Evolutionary conservation across 2,329 filamentous ascomycete species (phyloP).

Genomic region (Ciborinia camelliae): DNA sequence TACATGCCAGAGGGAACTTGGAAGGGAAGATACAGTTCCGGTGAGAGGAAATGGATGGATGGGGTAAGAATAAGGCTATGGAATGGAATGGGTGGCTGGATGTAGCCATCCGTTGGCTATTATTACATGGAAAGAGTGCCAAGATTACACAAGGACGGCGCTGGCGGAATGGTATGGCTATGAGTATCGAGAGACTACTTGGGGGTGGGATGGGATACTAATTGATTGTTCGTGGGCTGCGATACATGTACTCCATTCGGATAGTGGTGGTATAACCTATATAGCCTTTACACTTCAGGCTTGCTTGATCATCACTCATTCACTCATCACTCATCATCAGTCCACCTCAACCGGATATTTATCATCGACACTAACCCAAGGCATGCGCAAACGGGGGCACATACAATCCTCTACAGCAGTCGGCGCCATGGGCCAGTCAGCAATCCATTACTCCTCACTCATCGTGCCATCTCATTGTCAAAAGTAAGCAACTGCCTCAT

Average conservation of each 20-base stretch:
- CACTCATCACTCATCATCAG: background rate
- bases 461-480: background rate
- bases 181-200: no score
- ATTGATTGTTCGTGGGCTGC: background rate
- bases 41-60: background rate
- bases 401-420: no score
- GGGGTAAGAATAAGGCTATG: background rate
- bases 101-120: background rate
- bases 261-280: background rate
- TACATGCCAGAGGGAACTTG: background rate
- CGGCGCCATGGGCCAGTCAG: background rate
- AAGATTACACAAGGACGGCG: background rate
- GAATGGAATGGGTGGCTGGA: background rate
- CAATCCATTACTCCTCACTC: background rate
- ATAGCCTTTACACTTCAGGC: background rate
- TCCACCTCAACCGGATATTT: background rate
- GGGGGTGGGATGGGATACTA: background rate
- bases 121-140: background rate
- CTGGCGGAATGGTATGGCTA: background rate
- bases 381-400: background rate
- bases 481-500: background rate
- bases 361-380: background rate
- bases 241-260: background rate
- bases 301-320: background rate
- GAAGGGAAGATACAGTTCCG: background rate